Evolutionary conservation across 495 filamentous ascomycete species (phyloP).

Genomic region (Cryomyces minteri): DNA sequence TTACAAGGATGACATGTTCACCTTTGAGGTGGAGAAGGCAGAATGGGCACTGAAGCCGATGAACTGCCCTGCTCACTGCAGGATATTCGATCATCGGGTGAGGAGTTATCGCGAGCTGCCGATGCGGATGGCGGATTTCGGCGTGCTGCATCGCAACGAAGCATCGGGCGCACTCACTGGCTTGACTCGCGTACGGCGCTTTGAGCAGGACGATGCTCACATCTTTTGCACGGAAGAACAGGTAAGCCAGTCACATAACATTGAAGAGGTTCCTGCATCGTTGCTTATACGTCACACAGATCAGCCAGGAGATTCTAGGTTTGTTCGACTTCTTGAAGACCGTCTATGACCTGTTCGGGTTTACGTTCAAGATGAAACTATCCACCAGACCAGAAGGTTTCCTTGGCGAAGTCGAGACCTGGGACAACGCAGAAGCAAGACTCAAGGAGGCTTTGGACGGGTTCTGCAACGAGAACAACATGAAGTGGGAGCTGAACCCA

Average conservation of each 20-base stretch:
- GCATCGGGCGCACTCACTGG: conserved; percentile 82
- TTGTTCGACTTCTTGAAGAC: conserved; percentile 73
- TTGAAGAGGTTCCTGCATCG: no score
- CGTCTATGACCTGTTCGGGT: conserved; percentile 81
- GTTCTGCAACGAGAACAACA: conserved; percentile 44
- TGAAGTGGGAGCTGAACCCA: conserved; percentile 72
- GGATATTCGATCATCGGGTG: conserved; percentile 60
- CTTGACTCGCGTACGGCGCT: conserved; percentile 76
- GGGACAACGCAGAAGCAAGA: conserved; percentile 70
- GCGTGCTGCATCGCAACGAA: conserved; percentile 87
- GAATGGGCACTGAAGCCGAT: conserved; percentile 84
- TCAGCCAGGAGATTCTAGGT: conserved; percentile 64
- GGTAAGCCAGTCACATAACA: conserved; percentile 15
- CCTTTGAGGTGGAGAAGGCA: conserved; percentile 76
- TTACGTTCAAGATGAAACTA: conserved; percentile 90
- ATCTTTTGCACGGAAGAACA: conserved; percentile 77
- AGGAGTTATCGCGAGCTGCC: conserved; percentile 79
- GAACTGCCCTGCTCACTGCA: conserved; percentile 87
- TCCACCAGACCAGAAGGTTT: conserved; percentile 89
- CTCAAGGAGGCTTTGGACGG: conserved; percentile 59
- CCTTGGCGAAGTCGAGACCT: conserved; percentile 70
- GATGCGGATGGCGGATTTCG: conserved; percentile 83
- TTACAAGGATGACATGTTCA: conserved; percentile 96
- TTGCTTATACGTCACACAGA: conserved; percentile 22
- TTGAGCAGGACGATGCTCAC: conserved; percentile 91